These are phyloP conservation scores for Colletotrichum australisinense DNA, from an alignment of 2,329 filamentous ascomycete genomes.

Conservation along the genomic window DNA sequence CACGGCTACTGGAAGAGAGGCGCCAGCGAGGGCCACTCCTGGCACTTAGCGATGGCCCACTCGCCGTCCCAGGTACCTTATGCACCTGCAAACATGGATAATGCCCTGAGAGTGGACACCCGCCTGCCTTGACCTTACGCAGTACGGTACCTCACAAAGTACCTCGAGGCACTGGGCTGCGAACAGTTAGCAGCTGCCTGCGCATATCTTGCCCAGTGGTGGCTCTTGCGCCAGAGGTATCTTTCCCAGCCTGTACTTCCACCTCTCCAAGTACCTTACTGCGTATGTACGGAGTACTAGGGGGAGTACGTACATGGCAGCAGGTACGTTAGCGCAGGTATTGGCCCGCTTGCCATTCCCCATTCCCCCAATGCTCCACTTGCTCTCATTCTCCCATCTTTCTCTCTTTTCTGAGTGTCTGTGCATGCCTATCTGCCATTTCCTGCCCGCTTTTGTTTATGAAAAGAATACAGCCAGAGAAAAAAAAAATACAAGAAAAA, in stretches of 20 bases:
- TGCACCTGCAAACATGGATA: background rate
- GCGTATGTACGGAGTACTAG: no score
- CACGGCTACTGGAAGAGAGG: background rate
- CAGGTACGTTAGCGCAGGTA: constrained; percentile 7
- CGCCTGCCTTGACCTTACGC: background rate
- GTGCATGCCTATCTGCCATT: background rate
- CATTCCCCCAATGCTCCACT: background rate
- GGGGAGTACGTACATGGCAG: background rate
- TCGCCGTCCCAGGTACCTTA: background rate
- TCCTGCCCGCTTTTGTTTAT: background rate
- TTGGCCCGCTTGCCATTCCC: constrained; percentile 3
- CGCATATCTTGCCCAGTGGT: background rate
- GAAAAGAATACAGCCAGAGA: background rate
- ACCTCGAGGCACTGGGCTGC: background rate
- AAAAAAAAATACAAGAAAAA: background rate
- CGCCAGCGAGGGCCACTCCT: background rate
- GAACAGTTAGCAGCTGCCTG: background rate
- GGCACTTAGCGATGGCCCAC: background rate
- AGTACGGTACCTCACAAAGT: background rate
- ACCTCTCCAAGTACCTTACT: no score
- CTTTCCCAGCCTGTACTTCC: background rate
- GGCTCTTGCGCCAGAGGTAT: background rate
- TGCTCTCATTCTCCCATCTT: background rate
- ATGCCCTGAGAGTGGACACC: background rate
- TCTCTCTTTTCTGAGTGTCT: background rate